Evolutionary conservation across 345 rosid species (phyloP).

Genomic region (Acer negundo): DNA sequence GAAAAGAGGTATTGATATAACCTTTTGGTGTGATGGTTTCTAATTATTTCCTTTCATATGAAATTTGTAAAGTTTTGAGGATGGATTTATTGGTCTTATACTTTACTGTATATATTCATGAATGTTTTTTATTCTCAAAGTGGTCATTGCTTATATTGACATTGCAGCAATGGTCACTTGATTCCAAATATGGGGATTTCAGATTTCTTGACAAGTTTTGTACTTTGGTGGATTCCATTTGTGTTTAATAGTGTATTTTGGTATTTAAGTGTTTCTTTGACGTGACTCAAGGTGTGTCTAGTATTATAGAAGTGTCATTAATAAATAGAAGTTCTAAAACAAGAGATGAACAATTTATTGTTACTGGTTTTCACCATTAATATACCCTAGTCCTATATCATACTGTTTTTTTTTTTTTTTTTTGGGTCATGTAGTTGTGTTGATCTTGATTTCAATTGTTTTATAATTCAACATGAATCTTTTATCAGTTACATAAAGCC

Average conservation of each 20-base stretch:
- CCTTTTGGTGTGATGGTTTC: conserved; percentile 6
- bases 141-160: neutral
- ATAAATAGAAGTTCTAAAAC: neutral
- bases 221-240: neutral
- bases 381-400: neutral
- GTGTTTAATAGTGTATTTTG: too few species aligned
- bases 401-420: neutral
- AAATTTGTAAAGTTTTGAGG: neutral
- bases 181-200: conserved; percentile 6
- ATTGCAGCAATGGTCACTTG: neutral
- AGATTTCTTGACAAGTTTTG: neutral
- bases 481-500: conserved; percentile 14
- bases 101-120: neutral
- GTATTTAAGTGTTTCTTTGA: neutral
- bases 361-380: neutral
- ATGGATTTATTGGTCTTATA: neutral
- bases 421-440: neutral
- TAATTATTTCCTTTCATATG: neutral
- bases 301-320: neutral
- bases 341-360: neutral
- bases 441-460: neutral
- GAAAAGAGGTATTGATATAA: conserved; percentile 52
- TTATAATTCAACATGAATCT: neutral
- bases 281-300: neutral
- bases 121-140: neutral